phyloP scores from a whole-genome alignment of 2,329 filamentous ascomycete species.

The Mycosphaerella sp. region DNA sequence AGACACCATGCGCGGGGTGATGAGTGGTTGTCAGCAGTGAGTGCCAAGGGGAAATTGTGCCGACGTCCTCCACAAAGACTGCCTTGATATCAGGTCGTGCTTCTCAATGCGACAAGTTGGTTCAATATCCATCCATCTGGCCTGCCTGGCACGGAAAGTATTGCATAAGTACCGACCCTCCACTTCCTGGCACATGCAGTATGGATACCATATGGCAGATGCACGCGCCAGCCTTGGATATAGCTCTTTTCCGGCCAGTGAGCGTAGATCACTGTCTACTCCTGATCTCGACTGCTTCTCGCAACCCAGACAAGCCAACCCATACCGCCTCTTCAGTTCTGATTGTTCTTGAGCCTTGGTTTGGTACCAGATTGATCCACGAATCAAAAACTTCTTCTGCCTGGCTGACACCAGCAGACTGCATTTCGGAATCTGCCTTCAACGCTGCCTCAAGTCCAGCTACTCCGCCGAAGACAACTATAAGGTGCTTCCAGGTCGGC shows the following conservation, averaged over 20 bases:
- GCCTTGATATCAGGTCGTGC: too few species aligned
- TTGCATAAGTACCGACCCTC: too few species aligned
- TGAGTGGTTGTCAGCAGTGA: too few species aligned
- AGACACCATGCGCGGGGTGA: too few species aligned
- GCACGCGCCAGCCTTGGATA: not conserved
- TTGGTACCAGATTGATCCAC: conserved; percentile 75
- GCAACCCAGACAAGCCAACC: conserved; percentile 65
- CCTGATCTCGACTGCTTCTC: conserved; percentile 37
- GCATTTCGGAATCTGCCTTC: conserved; percentile 54
- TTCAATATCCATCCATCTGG: too few species aligned
- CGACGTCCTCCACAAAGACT: too few species aligned
- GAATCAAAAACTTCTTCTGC: conserved; percentile 69
- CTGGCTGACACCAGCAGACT: conserved; percentile 57
- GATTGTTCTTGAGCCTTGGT: conserved; percentile 76
- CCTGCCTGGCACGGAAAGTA: too few species aligned
- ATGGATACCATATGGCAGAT: not conserved
- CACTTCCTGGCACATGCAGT: not conserved
- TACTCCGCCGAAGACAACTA: conserved; percentile 76
- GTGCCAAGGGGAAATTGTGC: too few species aligned
- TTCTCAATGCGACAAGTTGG: too few species aligned
- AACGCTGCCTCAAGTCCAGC: conserved; percentile 72
- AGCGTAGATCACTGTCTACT: conserved; percentile 6
- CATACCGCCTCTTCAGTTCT: conserved; percentile 78
- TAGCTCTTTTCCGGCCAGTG: not conserved
- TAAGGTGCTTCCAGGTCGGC: conserved; percentile 53